These are phyloP conservation scores for Ganoderma lingzhi DNA, from an alignment of 1,284 basidiomycete genomes.

Conservation along the genomic window DNA sequence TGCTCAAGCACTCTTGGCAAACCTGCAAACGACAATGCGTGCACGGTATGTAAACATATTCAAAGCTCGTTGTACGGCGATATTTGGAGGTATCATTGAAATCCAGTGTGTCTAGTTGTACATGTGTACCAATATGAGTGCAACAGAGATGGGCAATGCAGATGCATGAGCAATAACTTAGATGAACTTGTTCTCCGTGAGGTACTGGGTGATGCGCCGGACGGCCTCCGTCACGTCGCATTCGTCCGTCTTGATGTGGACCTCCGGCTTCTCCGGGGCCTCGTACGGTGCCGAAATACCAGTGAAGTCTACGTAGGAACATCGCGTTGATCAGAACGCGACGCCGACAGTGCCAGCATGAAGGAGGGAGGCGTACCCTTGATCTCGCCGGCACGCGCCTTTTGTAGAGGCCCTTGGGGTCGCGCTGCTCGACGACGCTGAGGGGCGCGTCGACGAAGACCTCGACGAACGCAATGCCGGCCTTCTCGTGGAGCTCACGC, in stretches of 20 bases:
- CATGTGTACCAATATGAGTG: slow-evolving; percentile 19
- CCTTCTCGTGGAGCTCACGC: slow-evolving; percentile 82
- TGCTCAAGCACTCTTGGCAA: too few species aligned
- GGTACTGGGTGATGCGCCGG: slow-evolving; percentile 84
- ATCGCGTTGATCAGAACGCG: neutral
- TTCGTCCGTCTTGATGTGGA: slow-evolving; percentile 93
- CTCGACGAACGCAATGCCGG: slow-evolving; percentile 87
- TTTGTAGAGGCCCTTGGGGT: slow-evolving; percentile 99
- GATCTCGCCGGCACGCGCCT: slow-evolving; percentile 95
- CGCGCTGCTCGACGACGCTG: slow-evolving; percentile 87
- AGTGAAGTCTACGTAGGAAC: slow-evolving; percentile 83
- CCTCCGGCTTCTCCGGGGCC: slow-evolving; percentile 85
- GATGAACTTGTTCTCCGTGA: slow-evolving; percentile 70
- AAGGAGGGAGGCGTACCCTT: slow-evolving; percentile 67
- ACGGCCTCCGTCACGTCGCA: slow-evolving; percentile 85
- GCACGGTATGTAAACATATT: too few species aligned
- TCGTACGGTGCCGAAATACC: slow-evolving; percentile 99
- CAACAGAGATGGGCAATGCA: slow-evolving; percentile 6
- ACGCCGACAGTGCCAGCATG: neutral
- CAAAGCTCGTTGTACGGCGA: neutral
- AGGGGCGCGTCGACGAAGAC: slow-evolving; percentile 96
- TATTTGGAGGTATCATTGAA: neutral
- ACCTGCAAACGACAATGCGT: too few species aligned
- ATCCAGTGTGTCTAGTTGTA: slow-evolving; percentile 15
- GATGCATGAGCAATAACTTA: slow-evolving; percentile 31